Evolutionary conservation across 2,329 filamentous ascomycete species (phyloP), one percentile per base, ranked within the genome.

Genomic region (Phaeosphaeriaceae sp.): DNA sequence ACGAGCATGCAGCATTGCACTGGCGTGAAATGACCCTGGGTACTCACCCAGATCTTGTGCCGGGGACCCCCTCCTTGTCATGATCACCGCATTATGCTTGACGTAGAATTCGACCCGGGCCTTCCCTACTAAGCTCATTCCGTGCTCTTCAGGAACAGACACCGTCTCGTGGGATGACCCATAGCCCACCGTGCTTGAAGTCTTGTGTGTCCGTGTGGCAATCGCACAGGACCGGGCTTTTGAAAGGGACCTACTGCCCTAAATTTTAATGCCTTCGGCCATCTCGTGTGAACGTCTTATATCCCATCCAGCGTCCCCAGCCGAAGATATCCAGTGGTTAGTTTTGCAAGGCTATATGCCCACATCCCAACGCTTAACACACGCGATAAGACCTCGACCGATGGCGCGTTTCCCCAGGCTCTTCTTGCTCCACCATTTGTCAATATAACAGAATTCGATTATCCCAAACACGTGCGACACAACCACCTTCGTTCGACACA

Each of bases 21-120:
- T 66, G 55, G 69, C 63, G 71, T 63, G 35, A 76, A 72, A 72
- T 74, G 70, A 72, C 23, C 69, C 65, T 71, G 68, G 67, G 71
- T 69, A 67, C 64, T 74, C 69, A 66, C 70, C 72, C 66, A 76
- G 71, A 78, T 78, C 77, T 70, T 67, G 70, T 71, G 72, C 73
- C 73, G 67, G 75, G 74, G 65, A 53, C 54, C 70, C 69, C 63
- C 68, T 73, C 72, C 77, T 66, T 72, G 76, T 71, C 71, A 75
- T 72, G 76, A 78, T 77, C 78, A 80, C 77, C 72, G 77, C 77
- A 80, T 79, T 77, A 78, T 79, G 77, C 77, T 78, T 76, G 74
- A 77, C 76, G 70, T 76, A 76, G 76, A 78, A 77, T 76, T 66
- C 69, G 73, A 75, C 73, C 72, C 69, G 70, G 72, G 68, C 75